Conservation (phyloP, 2,329 filamentous ascomycete species). For the Pestalotiopsis sp. region DNA sequence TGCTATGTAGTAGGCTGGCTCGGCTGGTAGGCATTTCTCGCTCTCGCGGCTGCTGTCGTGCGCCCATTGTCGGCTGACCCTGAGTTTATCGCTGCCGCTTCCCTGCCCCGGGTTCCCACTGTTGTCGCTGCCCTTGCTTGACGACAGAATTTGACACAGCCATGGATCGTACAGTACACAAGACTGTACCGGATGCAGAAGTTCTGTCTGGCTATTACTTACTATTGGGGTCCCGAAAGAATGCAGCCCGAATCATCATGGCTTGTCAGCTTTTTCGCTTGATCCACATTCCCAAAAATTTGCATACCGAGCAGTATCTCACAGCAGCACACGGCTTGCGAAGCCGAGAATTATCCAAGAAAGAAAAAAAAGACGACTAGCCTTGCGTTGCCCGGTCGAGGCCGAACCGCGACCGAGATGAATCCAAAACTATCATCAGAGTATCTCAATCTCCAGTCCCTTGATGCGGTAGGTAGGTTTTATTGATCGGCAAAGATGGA, state of each 20-base stretch:
- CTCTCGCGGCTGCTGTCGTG: neutral
- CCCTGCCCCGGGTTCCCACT: constrained; percentile 2
- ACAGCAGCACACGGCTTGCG: neutral
- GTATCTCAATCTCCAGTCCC: neutral
- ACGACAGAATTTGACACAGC: constrained; percentile 1
- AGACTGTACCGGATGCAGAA: neutral
- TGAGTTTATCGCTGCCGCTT: constrained; percentile 4
- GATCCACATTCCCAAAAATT: neutral
- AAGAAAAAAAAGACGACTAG: neutral
- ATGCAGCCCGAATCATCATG: neutral
- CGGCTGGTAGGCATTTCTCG: neutral
- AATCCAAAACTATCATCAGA: neutral
- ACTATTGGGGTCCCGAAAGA: neutral
- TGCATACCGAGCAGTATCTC: neutral
- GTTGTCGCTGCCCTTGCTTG: constrained; percentile 4
- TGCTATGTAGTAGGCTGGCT: neutral
- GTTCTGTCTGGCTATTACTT: neutral
- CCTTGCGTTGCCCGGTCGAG: neutral
- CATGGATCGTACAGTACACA: neutral
- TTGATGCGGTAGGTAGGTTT: neutral
- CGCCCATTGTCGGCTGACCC: neutral
- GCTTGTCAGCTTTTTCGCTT: neutral
- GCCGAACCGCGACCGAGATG: neutral
- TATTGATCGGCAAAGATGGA: neutral
- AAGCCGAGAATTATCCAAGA: neutral